Base-by-base conservation (phyloP, 257 asterid species). In the Jasminum sambac region DNA sequence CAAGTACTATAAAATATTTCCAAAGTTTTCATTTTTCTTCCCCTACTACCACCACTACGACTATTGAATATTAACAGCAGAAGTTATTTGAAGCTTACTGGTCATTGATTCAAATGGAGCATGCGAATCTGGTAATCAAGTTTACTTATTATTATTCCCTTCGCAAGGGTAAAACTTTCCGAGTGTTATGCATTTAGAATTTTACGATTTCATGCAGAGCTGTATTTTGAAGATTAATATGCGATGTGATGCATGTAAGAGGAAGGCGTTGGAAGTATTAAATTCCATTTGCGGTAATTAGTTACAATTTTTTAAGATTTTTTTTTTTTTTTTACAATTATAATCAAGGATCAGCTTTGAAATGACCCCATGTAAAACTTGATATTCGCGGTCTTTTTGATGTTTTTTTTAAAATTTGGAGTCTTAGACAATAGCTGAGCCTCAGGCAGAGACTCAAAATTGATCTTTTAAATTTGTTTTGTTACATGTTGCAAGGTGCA, bases 171-270 rank as follows among this genome's bases (percentile, higher is more conserved):
- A 16, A 44, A 17, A 30, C 36, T 50, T 17, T 16, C 2, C 24
- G 8, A 50, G 19, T 50, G n/a, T 50, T 24, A 50, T 17, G 59
- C n/a, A 0, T 48, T 7, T n/a, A 50, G 11, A 5, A 17, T n/a
- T 17, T 24, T 17, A 14, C 63, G 69, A 9, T 42, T 76, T 50
- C 24, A 8, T n/a, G 68, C 78, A 81, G 85, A 46, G 69, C 41
- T 82, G 91, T 74, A 40, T 72, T 64, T 44, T 84, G 81, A 81
- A 78, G 63, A 72, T 86, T 25, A 57, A 83, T 66, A 34, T 64
- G 3, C 66, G 65, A 0, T 83, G 91, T 41, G 80, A 72, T 48
- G 77, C 81, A 21, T 86, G 91, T 71, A 86, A 75, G 79, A 66
- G 77, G 71, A 80, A 77, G 44, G 68, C 79, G 21, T 40, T 79